Evolutionary conservation across 2,329 filamentous ascomycete genomes (phyloP), one percentile per base, ranked within the genome.

Genomic region (Claviceps sorghi): DNA sequence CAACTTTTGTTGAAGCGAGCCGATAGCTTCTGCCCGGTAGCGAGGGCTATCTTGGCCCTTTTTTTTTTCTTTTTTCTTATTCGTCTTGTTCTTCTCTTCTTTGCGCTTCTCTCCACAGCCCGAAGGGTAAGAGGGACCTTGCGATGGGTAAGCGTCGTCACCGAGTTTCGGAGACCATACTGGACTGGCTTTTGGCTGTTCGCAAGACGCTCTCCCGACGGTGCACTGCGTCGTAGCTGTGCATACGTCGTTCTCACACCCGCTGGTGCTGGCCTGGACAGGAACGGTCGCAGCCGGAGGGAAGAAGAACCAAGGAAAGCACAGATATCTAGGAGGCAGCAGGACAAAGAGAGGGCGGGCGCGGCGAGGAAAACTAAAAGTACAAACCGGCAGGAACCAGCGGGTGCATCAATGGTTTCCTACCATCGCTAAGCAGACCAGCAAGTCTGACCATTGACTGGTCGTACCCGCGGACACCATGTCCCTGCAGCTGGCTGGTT

Each of bases 121-220:
- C 21, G 34, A 10, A 21, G 49, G 22, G 7, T 13, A 15, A 19
- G 21, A 17, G 15, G 11, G 8, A 44, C 22, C 7, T 44, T 44
- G 21, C 21, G 26, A 29, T 48, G 15, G 43, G 48, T 48, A 17
- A 47, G 38, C 36, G 34, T 48, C 36, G 52, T 50, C 34, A 53
- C 43, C n/a, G 52, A 43, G 46, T 30, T 49, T 49, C 46, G 32
- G 43, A 48, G 30, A 52, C 48, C 48, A 50, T 45, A 9, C 26
- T 47, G 32, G 40, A 34, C 13, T 48, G 47, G 21, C 38, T 11
- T 26, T 17, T n/a, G 29, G 44, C 22, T 49, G 26, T 43, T 50
- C 47, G 50, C 32, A 43, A 45, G 50, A 48, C 47, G 50, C 38
- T 32, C 40, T 40, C 43, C 51, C 53, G 50, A 45, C 46, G 51